phyloP scores from a whole-genome alignment of 192 early-diverging fungal species.

The Martensiomyces pterosporus region DNA sequence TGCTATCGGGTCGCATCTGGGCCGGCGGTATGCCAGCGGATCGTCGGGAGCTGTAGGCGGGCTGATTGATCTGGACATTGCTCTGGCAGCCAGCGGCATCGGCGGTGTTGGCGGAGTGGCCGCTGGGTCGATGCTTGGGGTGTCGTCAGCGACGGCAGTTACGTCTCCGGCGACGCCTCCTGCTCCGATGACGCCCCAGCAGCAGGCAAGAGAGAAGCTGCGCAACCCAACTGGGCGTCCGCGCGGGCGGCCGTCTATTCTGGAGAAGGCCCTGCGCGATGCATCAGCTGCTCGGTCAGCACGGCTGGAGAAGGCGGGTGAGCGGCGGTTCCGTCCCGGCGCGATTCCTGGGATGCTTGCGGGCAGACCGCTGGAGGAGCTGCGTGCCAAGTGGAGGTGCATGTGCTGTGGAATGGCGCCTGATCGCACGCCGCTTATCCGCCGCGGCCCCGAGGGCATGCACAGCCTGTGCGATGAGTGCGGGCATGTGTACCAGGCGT shows the following conservation, averaged over 20 bases:
- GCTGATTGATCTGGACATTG: not conserved
- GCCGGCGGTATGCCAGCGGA: not conserved
- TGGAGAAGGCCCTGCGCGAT: slow-evolving; percentile 48
- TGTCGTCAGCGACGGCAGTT: slow-evolving; percentile 1
- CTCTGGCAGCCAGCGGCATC: not conserved
- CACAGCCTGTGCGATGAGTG: slow-evolving; percentile 46
- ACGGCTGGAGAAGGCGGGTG: slow-evolving; percentile 3
- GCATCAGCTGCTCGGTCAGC: slow-evolving; percentile 17
- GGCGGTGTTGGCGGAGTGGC: not conserved
- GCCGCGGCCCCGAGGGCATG: slow-evolving; percentile 45
- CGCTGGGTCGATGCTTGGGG: not conserved
- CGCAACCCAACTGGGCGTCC: slow-evolving; percentile 46
- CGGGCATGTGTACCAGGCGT: slow-evolving; percentile 15
- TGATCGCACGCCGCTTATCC: slow-evolving; percentile 39
- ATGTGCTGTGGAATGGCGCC: slow-evolving; percentile 42
- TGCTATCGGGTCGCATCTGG: too few relatives aligned
- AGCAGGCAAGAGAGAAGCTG: slow-evolving; percentile 29
- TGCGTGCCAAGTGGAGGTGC: slow-evolving; percentile 38
- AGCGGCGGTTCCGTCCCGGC: slow-evolving; percentile 1
- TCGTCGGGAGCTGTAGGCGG: not conserved
- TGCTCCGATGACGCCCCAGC: slow-evolving; percentile 13
- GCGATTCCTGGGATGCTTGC: slow-evolving; percentile 24
- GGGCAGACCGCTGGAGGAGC: slow-evolving; percentile 42
- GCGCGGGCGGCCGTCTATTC: slow-evolving; percentile 42
- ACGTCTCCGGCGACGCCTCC: slow-evolving; percentile 7